Conservation (phyloP, 495 filamentous ascomycete genomes). For the Daldinia loculata region DNA sequence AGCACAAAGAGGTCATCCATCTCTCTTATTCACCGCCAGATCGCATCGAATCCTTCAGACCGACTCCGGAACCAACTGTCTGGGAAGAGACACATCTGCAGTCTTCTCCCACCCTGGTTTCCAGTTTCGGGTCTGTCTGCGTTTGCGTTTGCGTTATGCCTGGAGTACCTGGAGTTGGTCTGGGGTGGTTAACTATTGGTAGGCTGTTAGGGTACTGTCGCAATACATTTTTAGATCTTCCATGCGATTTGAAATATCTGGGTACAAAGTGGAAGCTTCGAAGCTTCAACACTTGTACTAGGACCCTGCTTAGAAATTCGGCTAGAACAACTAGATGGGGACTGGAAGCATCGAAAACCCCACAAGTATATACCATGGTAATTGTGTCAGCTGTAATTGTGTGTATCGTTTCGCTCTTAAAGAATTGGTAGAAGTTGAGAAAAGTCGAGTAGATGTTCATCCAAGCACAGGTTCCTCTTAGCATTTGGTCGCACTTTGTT, state of each 20-base stretch:
- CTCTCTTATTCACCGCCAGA: constrained; percentile 42
- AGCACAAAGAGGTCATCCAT: constrained; percentile 14
- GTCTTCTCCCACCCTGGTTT: constrained; percentile 20
- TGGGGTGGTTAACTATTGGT: background rate
- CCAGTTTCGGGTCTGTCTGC: background rate
- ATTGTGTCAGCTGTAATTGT: no score
- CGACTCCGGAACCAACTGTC: constrained; percentile 38
- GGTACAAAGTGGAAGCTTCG: background rate
- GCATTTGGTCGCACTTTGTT: background rate
- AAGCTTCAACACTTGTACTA: background rate
- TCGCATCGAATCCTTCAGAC: constrained; percentile 41
- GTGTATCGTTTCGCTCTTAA: background rate
- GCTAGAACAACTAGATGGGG: no score
- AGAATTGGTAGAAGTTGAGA: no score
- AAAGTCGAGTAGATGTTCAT: background rate
- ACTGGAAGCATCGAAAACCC: no score
- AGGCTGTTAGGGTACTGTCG: background rate
- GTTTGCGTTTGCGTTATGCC: background rate
- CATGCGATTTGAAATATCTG: background rate
- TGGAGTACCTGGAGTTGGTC: background rate
- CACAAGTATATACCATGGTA: background rate
- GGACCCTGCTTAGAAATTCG: no score
- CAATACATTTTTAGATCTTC: constrained; percentile 2
- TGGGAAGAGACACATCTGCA: constrained; percentile 27
- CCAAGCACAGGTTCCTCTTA: background rate